Evolutionary conservation across 257 asterid species (phyloP).

Genomic region (Paulownia fortunei): DNA sequence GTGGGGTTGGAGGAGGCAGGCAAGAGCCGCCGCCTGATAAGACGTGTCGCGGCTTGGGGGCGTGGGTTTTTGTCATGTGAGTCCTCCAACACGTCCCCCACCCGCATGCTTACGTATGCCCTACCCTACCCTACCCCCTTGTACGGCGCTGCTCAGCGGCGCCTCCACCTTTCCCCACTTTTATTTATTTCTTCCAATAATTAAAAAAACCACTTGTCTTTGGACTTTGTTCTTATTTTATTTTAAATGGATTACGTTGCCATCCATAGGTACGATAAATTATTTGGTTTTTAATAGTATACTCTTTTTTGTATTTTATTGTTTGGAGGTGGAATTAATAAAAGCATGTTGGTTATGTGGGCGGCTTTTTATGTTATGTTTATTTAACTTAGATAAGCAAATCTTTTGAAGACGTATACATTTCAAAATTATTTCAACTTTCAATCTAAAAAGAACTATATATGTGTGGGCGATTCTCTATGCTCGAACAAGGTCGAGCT

Average conservation of each 20-base stretch:
- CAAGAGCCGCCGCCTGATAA: slow-evolving; percentile 70
- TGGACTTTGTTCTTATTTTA: neutral
- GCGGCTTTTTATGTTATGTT: slow-evolving; percentile 27
- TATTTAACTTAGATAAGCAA: neutral
- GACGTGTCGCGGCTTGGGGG: slow-evolving; percentile 58
- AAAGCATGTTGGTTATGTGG: slow-evolving; percentile 9
- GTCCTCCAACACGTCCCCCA: slow-evolving; percentile 19
- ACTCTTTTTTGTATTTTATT: slow-evolving; percentile 1
- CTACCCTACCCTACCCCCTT: slow-evolving; percentile 36
- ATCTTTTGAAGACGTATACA: neutral
- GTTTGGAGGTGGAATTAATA: neutral
- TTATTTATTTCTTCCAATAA: no score
- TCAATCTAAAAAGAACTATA: no score
- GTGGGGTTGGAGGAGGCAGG: slow-evolving; percentile 45
- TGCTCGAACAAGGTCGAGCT: slow-evolving; percentile 10
- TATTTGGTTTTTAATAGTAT: neutral
- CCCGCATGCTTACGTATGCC: slow-evolving; percentile 58
- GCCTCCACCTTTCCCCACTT: slow-evolving; percentile 42
- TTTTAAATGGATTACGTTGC: slow-evolving; percentile 17
- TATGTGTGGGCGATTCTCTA: neutral
- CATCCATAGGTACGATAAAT: neutral
- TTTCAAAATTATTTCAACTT: neutral
- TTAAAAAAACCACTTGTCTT: neutral
- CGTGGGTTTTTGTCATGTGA: slow-evolving; percentile 42
- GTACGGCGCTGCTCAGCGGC: slow-evolving; percentile 73